A percentile compares a stretch with the other conserved stretches of the same genome.
Conservation (phyloP, 2,329 filamentous ascomycete genomes). For the Beauveria medogensis region DNA sequence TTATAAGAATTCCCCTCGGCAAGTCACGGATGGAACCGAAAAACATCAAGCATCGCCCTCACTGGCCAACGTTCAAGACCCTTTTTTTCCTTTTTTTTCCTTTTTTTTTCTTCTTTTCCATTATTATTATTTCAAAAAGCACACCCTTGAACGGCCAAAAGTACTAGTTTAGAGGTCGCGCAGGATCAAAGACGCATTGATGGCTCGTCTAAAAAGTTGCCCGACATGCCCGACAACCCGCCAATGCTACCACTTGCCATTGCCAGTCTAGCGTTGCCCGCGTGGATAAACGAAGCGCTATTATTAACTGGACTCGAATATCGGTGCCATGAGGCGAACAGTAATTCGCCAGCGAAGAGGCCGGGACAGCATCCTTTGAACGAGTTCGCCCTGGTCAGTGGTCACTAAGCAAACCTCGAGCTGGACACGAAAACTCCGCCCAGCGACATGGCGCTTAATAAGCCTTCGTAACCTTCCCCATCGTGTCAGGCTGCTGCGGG, state of each 20-base stretch:
- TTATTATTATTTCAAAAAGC: not conserved
- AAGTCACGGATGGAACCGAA: not conserved
- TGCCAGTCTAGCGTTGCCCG: not conserved
- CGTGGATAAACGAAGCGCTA: not conserved
- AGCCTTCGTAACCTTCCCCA: not conserved
- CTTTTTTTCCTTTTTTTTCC: too few species aligned
- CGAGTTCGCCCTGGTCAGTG: not conserved
- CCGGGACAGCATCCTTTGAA: not conserved
- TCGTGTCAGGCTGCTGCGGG: not conserved
- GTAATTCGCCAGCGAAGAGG: not conserved
- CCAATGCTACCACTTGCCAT: not conserved
- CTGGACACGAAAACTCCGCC: not conserved
- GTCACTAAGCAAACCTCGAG: not conserved
- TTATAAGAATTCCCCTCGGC: not conserved
- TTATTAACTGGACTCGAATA: not conserved
- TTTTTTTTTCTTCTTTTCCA: too few species aligned
- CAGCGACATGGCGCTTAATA: constrained; percentile 5
- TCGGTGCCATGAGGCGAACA: too few species aligned
- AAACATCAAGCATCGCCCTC: not conserved
- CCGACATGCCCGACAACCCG: not conserved
- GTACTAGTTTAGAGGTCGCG: not conserved
- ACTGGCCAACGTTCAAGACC: not conserved
- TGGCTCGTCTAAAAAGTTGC: not conserved
- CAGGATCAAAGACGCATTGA: not conserved
- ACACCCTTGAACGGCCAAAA: not conserved